Conservation (phyloP, 306 rosid genomes). For the Prinsepia uniflora region DNA sequence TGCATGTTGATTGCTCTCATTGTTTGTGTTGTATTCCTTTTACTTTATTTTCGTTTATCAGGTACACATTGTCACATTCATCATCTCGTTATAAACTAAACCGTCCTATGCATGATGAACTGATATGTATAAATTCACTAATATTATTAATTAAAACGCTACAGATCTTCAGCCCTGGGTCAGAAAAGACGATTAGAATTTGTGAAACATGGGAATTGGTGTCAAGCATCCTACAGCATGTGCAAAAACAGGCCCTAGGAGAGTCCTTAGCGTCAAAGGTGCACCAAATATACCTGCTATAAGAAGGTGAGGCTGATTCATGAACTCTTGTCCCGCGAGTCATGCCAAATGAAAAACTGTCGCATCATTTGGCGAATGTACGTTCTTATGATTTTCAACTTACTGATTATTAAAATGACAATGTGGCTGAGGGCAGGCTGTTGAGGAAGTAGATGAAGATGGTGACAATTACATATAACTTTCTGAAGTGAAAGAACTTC, state of each 20-base stretch:
- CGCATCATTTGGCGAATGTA: too few species aligned
- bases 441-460: conserved; percentile 42
- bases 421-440: conserved; percentile 30
- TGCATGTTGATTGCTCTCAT: conserved; percentile 40
- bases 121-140: neutral
- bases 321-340: neutral
- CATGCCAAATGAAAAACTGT: too few species aligned
- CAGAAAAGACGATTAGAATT: conserved; percentile 23
- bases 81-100: neutral
- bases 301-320: conserved; percentile 2
- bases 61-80: conserved; percentile 24
- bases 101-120: neutral
- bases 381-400: too few species aligned
- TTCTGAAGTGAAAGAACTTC: conserved; percentile 38
- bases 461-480: conserved; percentile 31
- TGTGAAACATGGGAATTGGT: conserved; percentile 12
- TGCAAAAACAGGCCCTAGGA: conserved; percentile 17
- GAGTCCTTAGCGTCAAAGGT: conserved; percentile 16
- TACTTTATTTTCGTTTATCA: conserved; percentile 43
- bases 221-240: conserved; percentile 14
- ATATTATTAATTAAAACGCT: neutral
- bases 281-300: conserved; percentile 16
- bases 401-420: too few species aligned
- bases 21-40: conserved; percentile 39
- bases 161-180: conserved; percentile 22